Percentiles rank a stretch among this genome's conserved stretches.
phyloP scores from a whole-genome alignment of 176 grass and related monocot species.

The Microstegium vimineum region DNA sequence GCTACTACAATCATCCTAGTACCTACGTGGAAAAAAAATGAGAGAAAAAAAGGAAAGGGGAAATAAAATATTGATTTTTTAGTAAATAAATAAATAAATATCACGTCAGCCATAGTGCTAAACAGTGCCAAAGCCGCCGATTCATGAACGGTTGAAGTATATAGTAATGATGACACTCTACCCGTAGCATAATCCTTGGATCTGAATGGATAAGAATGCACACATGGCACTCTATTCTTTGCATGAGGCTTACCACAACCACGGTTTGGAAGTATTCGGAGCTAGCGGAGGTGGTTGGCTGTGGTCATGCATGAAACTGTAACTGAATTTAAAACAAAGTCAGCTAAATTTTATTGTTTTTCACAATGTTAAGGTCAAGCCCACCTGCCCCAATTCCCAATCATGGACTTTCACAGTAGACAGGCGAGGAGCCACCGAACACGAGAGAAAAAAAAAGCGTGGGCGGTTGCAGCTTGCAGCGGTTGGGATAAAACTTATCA shows the following conservation, averaged over 20 bases:
- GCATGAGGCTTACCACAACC: background rate
- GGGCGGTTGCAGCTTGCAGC: background rate
- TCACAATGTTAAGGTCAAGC: background rate
- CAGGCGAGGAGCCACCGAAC: background rate
- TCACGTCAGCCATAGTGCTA: too few species aligned
- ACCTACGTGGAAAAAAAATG: too few species aligned
- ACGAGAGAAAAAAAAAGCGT: background rate
- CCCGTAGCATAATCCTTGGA: background rate
- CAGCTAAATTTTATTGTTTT: background rate
- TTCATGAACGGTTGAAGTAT: too few species aligned
- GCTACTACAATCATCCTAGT: background rate
- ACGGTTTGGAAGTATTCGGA: too few species aligned
- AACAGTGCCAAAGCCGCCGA: too few species aligned
- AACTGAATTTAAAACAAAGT: background rate
- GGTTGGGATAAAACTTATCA: too few species aligned
- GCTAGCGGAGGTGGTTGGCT: too few species aligned
- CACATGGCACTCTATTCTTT: background rate
- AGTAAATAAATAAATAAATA: too few species aligned
- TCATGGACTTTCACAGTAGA: too few species aligned
- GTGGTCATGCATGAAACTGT: background rate
- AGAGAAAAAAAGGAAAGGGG: too few species aligned
- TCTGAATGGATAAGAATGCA: slow-evolving; percentile 14
- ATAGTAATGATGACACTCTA: background rate
- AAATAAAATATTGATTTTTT: too few species aligned
- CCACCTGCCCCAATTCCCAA: background rate